Percentiles rank a stretch among this genome's conserved stretches.
Conservation (phyloP, 495 filamentous ascomycete genomes). For the Talaromyces adpressus region DNA sequence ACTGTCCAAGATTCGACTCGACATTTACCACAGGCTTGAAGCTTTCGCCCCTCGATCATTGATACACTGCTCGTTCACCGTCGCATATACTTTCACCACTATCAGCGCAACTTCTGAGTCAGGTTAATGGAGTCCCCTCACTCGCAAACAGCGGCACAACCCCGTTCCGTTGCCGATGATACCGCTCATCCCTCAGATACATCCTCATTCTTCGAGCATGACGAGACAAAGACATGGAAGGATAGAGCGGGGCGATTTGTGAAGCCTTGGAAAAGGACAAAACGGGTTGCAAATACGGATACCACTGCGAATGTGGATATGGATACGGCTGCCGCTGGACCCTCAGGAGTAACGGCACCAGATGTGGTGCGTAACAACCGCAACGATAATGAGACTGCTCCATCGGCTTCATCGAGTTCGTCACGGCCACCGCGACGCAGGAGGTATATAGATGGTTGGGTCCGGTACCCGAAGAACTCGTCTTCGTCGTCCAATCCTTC, state of each 20-base stretch:
- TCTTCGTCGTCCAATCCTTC: constrained; percentile 24
- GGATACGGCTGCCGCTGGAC: too few species aligned
- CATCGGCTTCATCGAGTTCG: background rate
- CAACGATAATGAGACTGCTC: background rate
- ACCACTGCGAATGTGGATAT: background rate
- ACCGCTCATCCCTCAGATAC: background rate
- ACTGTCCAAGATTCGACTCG: background rate
- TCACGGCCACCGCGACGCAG: background rate
- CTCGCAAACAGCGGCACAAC: background rate
- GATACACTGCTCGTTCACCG: background rate
- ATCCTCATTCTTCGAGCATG: background rate
- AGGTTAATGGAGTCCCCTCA: background rate
- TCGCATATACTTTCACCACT: background rate
- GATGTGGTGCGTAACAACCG: background rate
- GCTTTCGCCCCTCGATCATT: background rate
- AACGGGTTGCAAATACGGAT: background rate
- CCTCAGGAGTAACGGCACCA: background rate
- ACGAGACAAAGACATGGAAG: background rate
- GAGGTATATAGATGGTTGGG: background rate
- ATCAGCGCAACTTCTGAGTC: background rate
- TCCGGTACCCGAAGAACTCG: constrained; percentile 4
- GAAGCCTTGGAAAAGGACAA: background rate
- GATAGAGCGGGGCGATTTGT: background rate
- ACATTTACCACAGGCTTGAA: background rate
- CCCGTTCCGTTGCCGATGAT: background rate